Percentiles rank a stretch among this genome's conserved stretches.
These are phyloP conservation scores for Kazachstania bromeliacearum DNA, from an alignment of 805 yeast genomes.

Conservation along the genomic window DNA sequence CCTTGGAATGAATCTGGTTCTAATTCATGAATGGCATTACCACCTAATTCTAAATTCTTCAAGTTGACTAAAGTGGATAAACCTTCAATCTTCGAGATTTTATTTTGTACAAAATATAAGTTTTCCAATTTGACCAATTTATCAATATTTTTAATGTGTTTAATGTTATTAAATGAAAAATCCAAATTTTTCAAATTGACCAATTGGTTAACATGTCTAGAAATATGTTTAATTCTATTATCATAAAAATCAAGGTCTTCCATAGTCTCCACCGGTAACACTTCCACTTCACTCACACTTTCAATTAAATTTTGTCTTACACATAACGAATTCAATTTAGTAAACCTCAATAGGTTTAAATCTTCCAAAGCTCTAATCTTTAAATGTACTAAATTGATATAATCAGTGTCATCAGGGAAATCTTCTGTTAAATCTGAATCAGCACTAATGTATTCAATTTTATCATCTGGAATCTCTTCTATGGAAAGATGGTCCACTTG, in stretches of 20 bases:
- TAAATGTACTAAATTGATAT: constrained; percentile 59
- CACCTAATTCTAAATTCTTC: constrained; percentile 79
- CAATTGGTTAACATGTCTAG: constrained; percentile 56
- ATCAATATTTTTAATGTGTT: constrained; percentile 71
- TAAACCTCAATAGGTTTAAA: constrained; percentile 49
- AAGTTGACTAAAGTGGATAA: constrained; percentile 48
- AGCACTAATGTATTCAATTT: constrained; percentile 46
- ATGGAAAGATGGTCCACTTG: constrained; percentile 2
- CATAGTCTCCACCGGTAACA: constrained; percentile 43
- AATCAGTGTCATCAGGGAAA: constrained; percentile 46
- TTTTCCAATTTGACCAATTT: constrained; percentile 52
- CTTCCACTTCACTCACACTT: constrained; percentile 61
- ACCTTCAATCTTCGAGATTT: constrained; percentile 62
- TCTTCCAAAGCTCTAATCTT: constrained; percentile 57
- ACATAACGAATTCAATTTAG: constrained; percentile 49
- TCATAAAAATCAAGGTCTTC: constrained; percentile 86
- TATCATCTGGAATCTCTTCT: constrained; percentile 27
- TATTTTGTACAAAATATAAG: constrained; percentile 82
- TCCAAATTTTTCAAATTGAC: constrained; percentile 54
- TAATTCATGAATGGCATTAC: constrained; percentile 53
- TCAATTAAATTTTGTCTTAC: constrained; percentile 78
- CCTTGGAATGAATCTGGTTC: constrained; percentile 36
- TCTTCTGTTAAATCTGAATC: constrained; percentile 58
- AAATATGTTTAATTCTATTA: constrained; percentile 80
- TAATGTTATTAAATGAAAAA: constrained; percentile 81